These are phyloP conservation scores for Paradendryphiella salina DNA, from an alignment of 2,329 filamentous ascomycete genomes.

Conservation along the genomic window DNA sequence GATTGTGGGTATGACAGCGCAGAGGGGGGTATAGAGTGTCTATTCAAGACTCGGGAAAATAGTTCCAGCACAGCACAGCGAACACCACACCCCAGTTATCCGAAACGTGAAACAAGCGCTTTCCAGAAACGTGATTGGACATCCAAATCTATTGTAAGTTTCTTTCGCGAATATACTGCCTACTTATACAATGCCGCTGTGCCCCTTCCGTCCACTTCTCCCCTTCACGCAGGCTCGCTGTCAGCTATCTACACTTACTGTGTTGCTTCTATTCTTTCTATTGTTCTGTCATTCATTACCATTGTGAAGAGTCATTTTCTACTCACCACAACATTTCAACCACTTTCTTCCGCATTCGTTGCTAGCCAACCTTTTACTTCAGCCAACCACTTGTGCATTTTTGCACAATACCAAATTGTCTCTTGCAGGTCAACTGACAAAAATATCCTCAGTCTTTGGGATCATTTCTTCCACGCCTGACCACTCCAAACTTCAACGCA, in stretches of 20 bases:
- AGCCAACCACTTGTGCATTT: slow-evolving; percentile 15
- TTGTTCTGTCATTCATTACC: slow-evolving; percentile 43
- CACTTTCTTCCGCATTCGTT: slow-evolving; percentile 21
- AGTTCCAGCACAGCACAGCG: slow-evolving; percentile 32
- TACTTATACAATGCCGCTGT: slow-evolving; percentile 39
- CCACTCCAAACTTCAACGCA: slow-evolving; percentile 21
- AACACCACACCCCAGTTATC: slow-evolving; percentile 34
- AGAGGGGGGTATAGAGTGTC: slow-evolving; percentile 35
- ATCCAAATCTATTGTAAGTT: slow-evolving; percentile 37
- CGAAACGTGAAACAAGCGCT: slow-evolving; percentile 45
- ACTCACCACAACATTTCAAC: slow-evolving; percentile 18
- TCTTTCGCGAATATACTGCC: slow-evolving; percentile 19
- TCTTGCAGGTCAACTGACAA: slow-evolving; percentile 39
- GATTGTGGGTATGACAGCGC: slow-evolving; percentile 26
- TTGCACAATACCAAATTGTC: slow-evolving; percentile 22
- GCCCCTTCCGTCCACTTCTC: slow-evolving; percentile 21
- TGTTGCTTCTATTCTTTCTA: slow-evolving; percentile 31
- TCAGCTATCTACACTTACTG: slow-evolving; percentile 35
- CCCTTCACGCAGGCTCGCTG: slow-evolving; percentile 41
- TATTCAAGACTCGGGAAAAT: slow-evolving; percentile 28
- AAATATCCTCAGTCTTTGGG: slow-evolving; percentile 25
- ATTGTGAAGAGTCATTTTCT: slow-evolving; percentile 19
- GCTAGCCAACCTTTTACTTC: slow-evolving; percentile 24
- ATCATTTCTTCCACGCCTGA: slow-evolving; percentile 20
- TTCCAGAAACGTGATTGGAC: slow-evolving; percentile 38